Evolutionary conservation across 768 basidiomycete species (phyloP).

Genomic region (Roridomyces roridus): DNA sequence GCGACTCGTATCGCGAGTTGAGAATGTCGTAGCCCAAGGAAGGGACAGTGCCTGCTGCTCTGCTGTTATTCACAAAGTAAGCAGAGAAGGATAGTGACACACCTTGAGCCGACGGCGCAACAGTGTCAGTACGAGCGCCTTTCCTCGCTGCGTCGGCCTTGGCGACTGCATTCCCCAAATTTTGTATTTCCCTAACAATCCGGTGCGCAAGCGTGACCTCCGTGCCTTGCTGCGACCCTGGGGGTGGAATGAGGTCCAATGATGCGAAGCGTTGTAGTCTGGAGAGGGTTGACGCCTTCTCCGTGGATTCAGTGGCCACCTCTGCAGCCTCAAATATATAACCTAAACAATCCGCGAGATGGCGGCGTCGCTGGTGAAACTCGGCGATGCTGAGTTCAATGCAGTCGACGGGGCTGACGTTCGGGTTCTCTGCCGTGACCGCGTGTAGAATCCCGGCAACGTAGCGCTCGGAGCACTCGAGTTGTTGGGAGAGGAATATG

Average conservation of each 20-base stretch:
- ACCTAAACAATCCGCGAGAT: conserved; percentile 73
- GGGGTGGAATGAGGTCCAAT: conserved; percentile 55
- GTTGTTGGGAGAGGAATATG: conserved; percentile 79
- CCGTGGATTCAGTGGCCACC: conserved; percentile 44
- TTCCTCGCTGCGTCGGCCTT: conserved; percentile 64
- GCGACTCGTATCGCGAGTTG: conserved; percentile 70
- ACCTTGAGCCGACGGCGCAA: conserved; percentile 64
- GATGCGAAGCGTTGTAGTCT: conserved; percentile 62
- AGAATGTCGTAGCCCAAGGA: conserved; percentile 71
- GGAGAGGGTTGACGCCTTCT: conserved; percentile 52
- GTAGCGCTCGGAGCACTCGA: conserved; percentile 84
- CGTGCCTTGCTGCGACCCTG: conserved; percentile 28
- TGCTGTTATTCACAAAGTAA: neutral
- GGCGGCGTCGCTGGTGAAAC: conserved; percentile 73
- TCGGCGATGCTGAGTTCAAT: conserved; percentile 72
- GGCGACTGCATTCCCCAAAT: conserved; percentile 55
- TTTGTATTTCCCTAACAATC: conserved; percentile 70
- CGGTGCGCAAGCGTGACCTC: conserved; percentile 55
- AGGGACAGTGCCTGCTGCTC: conserved; percentile 43
- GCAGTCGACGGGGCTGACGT: conserved; percentile 58
- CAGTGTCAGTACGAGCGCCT: conserved; percentile 67
- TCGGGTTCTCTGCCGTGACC: conserved; percentile 69
- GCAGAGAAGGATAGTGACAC: conserved; percentile 23
- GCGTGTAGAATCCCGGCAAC: conserved; percentile 71
- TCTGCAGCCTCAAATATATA: conserved; percentile 72